A percentile compares a stretch with the other conserved stretches of the same genome.
Evolutionary conservation across 148 eudicot genomes (phyloP).

Genomic region (Cornus suecica): DNA sequence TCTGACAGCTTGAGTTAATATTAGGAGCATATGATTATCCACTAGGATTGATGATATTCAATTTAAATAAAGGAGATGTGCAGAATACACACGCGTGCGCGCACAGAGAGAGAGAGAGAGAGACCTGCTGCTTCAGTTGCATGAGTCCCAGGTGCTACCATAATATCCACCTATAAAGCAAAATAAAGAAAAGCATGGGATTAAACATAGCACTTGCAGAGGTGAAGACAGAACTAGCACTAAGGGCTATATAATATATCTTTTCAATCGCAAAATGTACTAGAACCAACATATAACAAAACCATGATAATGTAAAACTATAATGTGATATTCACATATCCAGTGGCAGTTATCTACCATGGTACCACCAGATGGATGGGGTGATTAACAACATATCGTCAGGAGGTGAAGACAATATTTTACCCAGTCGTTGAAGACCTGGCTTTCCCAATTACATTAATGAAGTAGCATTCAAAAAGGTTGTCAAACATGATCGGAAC

Average conservation of each 20-base stretch:
- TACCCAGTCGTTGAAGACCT: not conserved
- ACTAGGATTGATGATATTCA: not conserved
- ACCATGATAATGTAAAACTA: not conserved
- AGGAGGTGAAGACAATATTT: not conserved
- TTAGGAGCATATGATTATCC: not conserved
- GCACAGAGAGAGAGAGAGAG: constrained; percentile 25
- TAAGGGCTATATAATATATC: not conserved
- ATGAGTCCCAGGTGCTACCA: constrained; percentile 94
- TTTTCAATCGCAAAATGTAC: not conserved
- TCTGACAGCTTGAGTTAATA: too few species aligned
- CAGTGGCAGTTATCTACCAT: not conserved
- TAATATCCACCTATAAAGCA: constrained; percentile 70
- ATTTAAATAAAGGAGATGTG: too few species aligned
- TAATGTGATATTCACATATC: not conserved
- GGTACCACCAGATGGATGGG: not conserved
- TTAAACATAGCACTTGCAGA: not conserved
- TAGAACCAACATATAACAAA: not conserved
- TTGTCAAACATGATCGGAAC: not conserved
- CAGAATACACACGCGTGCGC: too few species aligned
- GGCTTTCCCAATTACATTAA: not conserved
- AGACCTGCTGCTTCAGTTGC: constrained; percentile 93
- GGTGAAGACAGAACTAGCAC: not conserved
- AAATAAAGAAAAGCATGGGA: not conserved
- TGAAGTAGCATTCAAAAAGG: not conserved
- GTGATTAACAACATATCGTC: not conserved